phyloP scores from a whole-genome alignment of 2,329 filamentous ascomycete genomes.

The Fusarium sterilihyphosum region DNA sequence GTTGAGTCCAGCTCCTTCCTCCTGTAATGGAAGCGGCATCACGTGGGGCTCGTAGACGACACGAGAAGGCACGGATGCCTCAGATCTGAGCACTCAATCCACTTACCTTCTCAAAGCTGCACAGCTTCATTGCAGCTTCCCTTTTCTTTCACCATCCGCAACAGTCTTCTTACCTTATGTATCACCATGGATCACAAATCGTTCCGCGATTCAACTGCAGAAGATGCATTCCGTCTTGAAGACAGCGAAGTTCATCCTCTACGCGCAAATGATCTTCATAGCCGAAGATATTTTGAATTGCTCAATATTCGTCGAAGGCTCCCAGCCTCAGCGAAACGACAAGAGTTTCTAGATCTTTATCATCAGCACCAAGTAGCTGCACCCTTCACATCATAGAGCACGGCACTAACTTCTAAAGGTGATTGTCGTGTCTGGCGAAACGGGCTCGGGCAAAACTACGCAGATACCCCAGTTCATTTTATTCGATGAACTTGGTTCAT shows the following conservation, averaged over 20 bases:
- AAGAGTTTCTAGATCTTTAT: neutral
- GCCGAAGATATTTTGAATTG: neutral
- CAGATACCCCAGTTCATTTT: slow-evolving; percentile 25
- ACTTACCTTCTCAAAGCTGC: neutral
- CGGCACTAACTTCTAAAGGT: neutral
- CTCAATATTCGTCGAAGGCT: neutral
- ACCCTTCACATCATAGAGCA: neutral
- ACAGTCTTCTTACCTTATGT: no score
- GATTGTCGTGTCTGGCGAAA: slow-evolving; percentile 23
- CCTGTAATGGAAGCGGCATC: neutral
- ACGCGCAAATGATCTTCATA: neutral
- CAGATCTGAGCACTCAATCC: neutral
- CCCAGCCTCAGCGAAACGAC: neutral
- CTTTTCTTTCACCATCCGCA: neutral
- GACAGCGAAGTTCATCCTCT: neutral
- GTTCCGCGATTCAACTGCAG: neutral
- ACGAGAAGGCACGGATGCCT: neutral
- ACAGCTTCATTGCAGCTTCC: neutral
- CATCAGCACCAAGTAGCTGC: neutral
- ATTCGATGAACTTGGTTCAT: neutral
- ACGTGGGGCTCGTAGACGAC: neutral
- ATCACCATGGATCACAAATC: neutral
- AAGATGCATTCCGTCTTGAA: neutral
- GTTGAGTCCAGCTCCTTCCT: neutral
- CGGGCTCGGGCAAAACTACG: slow-evolving; percentile 33